phyloP scores from a whole-genome alignment of 2,329 filamentous ascomycete species.

The Pyricularia grisea region DNA sequence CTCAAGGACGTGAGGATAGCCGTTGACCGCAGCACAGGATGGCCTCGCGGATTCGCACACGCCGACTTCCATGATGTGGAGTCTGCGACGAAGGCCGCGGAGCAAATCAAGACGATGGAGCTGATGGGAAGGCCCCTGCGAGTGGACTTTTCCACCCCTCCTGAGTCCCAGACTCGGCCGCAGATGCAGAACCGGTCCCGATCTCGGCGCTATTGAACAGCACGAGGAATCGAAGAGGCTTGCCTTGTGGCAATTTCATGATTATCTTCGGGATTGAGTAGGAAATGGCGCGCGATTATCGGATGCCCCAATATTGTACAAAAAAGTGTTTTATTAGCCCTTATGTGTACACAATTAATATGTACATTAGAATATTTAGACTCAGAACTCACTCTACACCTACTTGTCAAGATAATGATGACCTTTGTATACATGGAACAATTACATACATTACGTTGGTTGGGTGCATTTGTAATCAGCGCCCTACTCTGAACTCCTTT shows the following conservation, averaged over 20 bases:
- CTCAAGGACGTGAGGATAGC: conserved; percentile 71
- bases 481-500: too few species aligned
- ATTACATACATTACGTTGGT: neutral
- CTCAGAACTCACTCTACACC: neutral
- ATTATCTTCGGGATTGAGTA: neutral
- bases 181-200: too few species aligned
- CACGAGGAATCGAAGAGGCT: neutral
- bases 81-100: conserved; percentile 51
- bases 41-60: conserved; percentile 76
- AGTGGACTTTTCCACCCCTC: conserved; percentile 47
- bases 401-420: neutral
- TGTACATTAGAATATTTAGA: neutral
- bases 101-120: conserved; percentile 42
- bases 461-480: neutral
- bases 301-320: neutral
- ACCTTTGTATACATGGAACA: neutral
- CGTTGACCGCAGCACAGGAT: conserved; percentile 71
- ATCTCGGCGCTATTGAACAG: neutral
- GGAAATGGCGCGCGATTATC: neutral
- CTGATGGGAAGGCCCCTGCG: conserved; percentile 59
- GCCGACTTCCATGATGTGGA: conserved; percentile 65
- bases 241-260: neutral
- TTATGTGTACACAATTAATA: neutral
- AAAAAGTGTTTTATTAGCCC: neutral
- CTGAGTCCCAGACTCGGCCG: neutral